phyloP scores from a whole-genome alignment of 2,329 filamentous ascomycete genomes.

The Penicillium brasilianum region DNA sequence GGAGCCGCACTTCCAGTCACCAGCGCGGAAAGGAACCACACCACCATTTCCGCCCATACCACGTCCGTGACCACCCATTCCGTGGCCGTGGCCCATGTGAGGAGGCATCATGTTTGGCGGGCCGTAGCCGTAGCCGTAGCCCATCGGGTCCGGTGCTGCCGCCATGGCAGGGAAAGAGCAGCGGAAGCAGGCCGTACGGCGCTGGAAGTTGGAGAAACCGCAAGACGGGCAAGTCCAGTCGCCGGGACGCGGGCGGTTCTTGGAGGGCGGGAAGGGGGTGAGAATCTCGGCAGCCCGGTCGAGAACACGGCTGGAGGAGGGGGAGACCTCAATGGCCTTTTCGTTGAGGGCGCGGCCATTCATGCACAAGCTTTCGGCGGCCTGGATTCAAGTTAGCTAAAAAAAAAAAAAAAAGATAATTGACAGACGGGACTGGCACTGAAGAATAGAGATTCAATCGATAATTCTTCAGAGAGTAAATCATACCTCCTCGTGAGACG shows the following conservation, averaged over 20 bases:
- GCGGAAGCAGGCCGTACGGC: slow-evolving; percentile 96
- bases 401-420: not conserved
- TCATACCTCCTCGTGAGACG: slow-evolving; percentile 96
- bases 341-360: slow-evolving; percentile 97
- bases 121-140: slow-evolving; percentile 63
- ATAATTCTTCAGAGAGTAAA: not conserved
- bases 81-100: slow-evolving; percentile 69
- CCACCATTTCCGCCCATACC: slow-evolving; percentile 76
- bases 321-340: slow-evolving; percentile 98
- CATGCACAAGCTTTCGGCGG: slow-evolving; percentile 98
- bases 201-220: slow-evolving; percentile 99
- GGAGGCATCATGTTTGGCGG: slow-evolving; percentile 82
- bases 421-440: not conserved
- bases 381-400: slow-evolving; percentile 52
- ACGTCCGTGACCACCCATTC: slow-evolving; percentile 61
- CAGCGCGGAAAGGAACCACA: slow-evolving; percentile 94
- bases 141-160: slow-evolving; percentile 75
- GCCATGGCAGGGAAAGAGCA: slow-evolving; percentile 98
- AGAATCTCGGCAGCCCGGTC: slow-evolving; percentile 95
- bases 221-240: slow-evolving; percentile 99
- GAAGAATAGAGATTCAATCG: not conserved
- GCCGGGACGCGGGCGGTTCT: slow-evolving; percentile 94
- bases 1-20: slow-evolving; percentile 98
- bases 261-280: slow-evolving; percentile 96
- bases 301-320: slow-evolving; percentile 93